These are phyloP conservation scores for Spirogloea muscicola DNA, from an alignment of 139 green algal species.

Conservation along the genomic window DNA sequence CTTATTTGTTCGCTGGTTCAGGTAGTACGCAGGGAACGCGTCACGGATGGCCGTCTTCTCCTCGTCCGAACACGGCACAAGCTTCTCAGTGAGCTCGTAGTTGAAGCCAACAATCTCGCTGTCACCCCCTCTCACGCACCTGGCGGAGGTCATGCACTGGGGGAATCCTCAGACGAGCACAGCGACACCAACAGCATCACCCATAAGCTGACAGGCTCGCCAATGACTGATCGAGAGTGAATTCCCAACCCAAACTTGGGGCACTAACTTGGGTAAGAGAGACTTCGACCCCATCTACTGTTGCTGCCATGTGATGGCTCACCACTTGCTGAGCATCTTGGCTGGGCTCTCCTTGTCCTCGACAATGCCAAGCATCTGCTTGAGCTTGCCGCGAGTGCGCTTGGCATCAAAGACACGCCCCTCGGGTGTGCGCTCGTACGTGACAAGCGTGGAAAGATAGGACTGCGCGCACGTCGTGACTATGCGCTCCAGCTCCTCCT, in stretches of 20 bases:
- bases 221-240: neutral
- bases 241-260: neutral
- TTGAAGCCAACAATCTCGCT: neutral
- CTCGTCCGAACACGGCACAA: neutral
- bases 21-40: neutral
- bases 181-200: neutral
- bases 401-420: neutral
- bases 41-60: neutral
- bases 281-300: neutral
- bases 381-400: neutral
- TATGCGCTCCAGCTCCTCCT: neutral
- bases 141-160: neutral
- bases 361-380: neutral
- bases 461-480: neutral
- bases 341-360: neutral
- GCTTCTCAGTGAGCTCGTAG: neutral
- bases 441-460: neutral
- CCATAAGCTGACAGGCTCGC: neutral
- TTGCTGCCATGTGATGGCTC: neutral
- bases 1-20: neutral
- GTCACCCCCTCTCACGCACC: neutral
- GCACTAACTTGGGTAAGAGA: neutral
- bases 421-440: neutral
- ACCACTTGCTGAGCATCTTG: slow-evolving; percentile 7
- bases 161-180: neutral